A percentile compares a stretch with the other conserved stretches of the same genome.
phyloP scores from a whole-genome alignment of 192 early-diverging fungal species.

The Mortierella claussenii region DNA sequence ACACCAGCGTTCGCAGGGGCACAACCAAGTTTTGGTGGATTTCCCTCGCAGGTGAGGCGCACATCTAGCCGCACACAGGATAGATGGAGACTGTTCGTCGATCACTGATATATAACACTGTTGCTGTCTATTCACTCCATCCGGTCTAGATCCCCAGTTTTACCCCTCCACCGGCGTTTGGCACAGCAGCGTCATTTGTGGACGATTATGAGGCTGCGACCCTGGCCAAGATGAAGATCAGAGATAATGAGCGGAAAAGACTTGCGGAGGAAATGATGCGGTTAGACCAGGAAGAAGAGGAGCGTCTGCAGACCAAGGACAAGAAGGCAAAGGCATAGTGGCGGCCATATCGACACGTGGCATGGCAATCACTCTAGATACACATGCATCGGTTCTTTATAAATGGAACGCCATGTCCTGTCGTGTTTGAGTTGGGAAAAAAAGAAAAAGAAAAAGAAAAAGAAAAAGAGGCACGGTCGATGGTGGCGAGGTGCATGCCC shows the following conservation, averaged over 20 bases:
- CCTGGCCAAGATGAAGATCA: constrained; percentile 55
- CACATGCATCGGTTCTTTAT: no score
- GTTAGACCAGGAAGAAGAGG: constrained; percentile 38
- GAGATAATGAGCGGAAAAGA: constrained; percentile 54
- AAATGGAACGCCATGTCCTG: no score
- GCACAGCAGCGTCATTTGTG: constrained; percentile 24
- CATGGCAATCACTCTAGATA: neutral
- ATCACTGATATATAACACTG: no score
- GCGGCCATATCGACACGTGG: neutral
- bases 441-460: no score
- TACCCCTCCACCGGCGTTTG: constrained; percentile 16
- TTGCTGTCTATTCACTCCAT: no score
- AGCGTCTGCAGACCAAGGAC: constrained; percentile 15
- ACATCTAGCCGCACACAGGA: no score
- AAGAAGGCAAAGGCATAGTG: constrained; percentile 30
- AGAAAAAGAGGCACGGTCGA: no score
- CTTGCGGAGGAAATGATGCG: constrained; percentile 47
- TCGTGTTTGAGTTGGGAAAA: no score
- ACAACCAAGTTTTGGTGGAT: constrained; percentile 9
- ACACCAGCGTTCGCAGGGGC: constrained; percentile 19
- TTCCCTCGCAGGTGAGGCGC: constrained; percentile 34
- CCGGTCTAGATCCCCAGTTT: constrained; percentile 31
- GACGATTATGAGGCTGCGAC: constrained; percentile 61
- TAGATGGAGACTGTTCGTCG: no score
- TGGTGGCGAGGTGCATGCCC: no score